Percentiles rank a stretch among this genome's conserved stretches.
phyloP scores from a whole-genome alignment of 306 rosid species.

The Prunus padus region DNA sequence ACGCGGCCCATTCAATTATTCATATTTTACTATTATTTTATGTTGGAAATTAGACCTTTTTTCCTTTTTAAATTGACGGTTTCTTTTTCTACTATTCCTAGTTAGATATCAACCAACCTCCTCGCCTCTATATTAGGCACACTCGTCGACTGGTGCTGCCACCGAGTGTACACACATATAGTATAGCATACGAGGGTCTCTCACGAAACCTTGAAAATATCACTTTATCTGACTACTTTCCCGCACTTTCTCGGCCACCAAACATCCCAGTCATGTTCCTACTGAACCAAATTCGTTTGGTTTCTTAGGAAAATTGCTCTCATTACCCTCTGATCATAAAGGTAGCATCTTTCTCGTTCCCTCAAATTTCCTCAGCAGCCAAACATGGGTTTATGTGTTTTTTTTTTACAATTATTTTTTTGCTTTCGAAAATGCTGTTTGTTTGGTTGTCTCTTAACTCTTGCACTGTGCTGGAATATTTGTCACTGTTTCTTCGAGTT shows the following conservation, averaged over 20 bases:
- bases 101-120: background rate
- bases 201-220: background rate
- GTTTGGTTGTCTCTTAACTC: background rate
- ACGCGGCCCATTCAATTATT: background rate
- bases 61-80: background rate
- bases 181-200: background rate
- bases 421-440: background rate
- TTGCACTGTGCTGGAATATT: background rate
- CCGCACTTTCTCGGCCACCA: slow-evolving; percentile 19
- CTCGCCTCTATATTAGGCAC: background rate
- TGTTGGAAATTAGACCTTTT: background rate
- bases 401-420: background rate
- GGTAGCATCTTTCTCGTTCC: background rate
- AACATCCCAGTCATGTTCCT: background rate
- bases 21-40: background rate
- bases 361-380: slow-evolving; percentile 14
- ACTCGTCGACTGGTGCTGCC: background rate
- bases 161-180: background rate
- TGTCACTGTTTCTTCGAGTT: background rate
- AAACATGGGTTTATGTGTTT: background rate
- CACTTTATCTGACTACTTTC: slow-evolving; percentile 7
- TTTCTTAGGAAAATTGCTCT: background rate
- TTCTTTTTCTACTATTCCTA: background rate
- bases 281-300: background rate
- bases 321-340: background rate